Percentiles rank a stretch among this genome's conserved stretches.
These are phyloP conservation scores for Plasmodium ovale DNA, from an alignment of 169 alveolate species.

Conservation along the genomic window DNA sequence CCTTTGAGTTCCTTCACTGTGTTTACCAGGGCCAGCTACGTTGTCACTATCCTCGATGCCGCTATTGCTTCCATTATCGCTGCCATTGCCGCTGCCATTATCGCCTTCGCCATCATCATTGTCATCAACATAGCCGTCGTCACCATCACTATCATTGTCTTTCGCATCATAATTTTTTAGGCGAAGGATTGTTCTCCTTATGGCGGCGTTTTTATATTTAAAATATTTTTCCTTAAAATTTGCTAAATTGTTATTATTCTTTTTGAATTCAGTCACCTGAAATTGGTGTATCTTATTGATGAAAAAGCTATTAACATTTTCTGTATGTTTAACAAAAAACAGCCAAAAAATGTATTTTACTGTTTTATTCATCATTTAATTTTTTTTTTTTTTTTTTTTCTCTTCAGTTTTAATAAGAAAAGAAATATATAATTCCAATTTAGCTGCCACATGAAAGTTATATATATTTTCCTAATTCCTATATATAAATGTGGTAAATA, in stretches of 20 bases:
- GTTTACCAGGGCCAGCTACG: background rate
- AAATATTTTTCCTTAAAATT: constrained; percentile 4
- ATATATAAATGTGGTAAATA: too few species aligned
- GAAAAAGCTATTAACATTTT: constrained; percentile 15
- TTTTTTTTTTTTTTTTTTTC: too few species aligned
- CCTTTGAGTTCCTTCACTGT: background rate
- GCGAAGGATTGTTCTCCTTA: constrained; percentile 1
- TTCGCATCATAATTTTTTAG: constrained; percentile 1
- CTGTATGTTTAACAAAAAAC: constrained; percentile 5
- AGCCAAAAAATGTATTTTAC: constrained; percentile 15
- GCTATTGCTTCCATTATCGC: background rate
- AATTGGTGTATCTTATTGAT: background rate
- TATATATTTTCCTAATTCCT: too few species aligned
- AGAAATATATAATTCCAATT: too few species aligned
- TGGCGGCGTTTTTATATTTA: background rate
- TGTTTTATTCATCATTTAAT: constrained; percentile 21
- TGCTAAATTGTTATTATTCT: background rate
- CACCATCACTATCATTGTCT: background rate
- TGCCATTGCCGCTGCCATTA: background rate
- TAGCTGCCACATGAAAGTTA: too few species aligned
- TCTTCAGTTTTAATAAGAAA: too few species aligned
- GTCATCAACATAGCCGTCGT: background rate
- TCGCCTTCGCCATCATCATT: background rate
- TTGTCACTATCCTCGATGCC: background rate
- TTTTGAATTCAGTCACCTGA: constrained; percentile 11